A percentile compares a stretch with the other conserved stretches of the same genome.
phyloP scores from a whole-genome alignment of 495 filamentous ascomycete species.

The Talaromyces ruber region DNA sequence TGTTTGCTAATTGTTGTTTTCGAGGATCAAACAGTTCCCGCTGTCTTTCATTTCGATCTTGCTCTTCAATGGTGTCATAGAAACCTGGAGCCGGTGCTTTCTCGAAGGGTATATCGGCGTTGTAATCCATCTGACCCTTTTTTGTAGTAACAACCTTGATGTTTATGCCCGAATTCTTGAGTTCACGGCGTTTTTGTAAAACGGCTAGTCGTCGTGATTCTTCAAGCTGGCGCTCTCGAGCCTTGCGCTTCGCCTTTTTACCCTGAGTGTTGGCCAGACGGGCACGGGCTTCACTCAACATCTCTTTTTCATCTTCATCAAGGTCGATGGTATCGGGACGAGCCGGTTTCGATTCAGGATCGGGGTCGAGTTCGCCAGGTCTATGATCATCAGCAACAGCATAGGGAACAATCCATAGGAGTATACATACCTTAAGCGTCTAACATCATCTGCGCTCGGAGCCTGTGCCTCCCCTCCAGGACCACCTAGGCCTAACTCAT shows the following conservation, averaged over 20 bases:
- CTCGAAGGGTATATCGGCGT: conserved; percentile 96
- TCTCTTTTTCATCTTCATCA: conserved; percentile 98
- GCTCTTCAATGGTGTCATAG: conserved; percentile 84
- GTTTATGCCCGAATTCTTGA: conserved; percentile 97
- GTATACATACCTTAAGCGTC: conserved; percentile 54
- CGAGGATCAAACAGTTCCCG: conserved; percentile 85
- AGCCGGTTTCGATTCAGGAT: conserved; percentile 95
- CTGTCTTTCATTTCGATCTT: conserved; percentile 72
- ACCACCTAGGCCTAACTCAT: conserved; percentile 76
- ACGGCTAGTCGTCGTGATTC: conserved; percentile 84
- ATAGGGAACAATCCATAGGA: background rate
- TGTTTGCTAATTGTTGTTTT: conserved; percentile 91
- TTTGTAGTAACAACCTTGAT: conserved; percentile 92
- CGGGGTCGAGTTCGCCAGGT: conserved; percentile 90
- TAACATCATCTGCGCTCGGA: conserved; percentile 88
- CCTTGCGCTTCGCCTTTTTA: conserved; percentile 98
- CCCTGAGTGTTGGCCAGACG: conserved; percentile 95
- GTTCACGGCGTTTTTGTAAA: conserved; percentile 88
- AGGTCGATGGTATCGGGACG: conserved; percentile 94
- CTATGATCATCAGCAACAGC: conserved; percentile 25
- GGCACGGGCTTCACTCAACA: conserved; percentile 95
- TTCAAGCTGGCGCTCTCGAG: conserved; percentile 88
- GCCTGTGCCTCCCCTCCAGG: conserved; percentile 82
- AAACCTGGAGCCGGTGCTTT: conserved; percentile 85
- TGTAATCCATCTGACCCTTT: conserved; percentile 97